Base-by-base conservation (phyloP, 164 flowering plant species). In the Sextonia rubra region DNA sequence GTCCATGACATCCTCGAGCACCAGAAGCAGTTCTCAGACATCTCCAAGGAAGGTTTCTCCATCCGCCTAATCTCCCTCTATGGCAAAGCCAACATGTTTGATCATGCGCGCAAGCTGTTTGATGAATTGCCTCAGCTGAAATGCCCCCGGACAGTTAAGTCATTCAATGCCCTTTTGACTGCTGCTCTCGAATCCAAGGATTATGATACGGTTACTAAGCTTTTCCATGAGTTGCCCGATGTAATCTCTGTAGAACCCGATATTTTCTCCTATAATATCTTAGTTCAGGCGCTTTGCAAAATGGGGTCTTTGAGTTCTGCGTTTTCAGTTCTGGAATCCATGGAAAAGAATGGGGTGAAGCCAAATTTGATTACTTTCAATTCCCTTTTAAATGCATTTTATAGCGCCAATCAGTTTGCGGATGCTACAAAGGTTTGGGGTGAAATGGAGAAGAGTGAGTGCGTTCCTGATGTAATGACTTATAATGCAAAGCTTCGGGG, bases 71-170 rank as follows among this genome's bases (percentile, higher is more conserved):
- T 81, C 9, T 4, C 73, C 14, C 78, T 85, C 11, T 85, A 82
- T 58, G 86, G 86, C 0, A 66, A 75, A 68, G 52, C 84, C 7
- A 80, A 80, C 18, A 83, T 86, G 88, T 82, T 81, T 55, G 80
- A 83, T 0, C 76, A 83, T 25, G 91, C 91, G 18, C 72, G 48
- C 71, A 79, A 86, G 27, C 20, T 81, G 84, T 86, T 86, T 73
- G 90, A 86, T 24, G 85, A 88, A 85, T 75, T 88, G 85, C 85
- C 90, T 1, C 69, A 77, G 4, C 68, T 75, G 15, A 79, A 81
- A 2, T 83, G 87, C 74, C 58, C 69, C 22, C 78, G 85, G 1
- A 83, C 86, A 6, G 79, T 82, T 20, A 70, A 47, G 47, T 85
- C 86, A 0, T 58, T 88, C 27, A 88, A 88, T 69, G 89, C 90